Conservation (phyloP, 2,329 filamentous ascomycete species). For the Rhinocladiella mackenziei region DNA sequence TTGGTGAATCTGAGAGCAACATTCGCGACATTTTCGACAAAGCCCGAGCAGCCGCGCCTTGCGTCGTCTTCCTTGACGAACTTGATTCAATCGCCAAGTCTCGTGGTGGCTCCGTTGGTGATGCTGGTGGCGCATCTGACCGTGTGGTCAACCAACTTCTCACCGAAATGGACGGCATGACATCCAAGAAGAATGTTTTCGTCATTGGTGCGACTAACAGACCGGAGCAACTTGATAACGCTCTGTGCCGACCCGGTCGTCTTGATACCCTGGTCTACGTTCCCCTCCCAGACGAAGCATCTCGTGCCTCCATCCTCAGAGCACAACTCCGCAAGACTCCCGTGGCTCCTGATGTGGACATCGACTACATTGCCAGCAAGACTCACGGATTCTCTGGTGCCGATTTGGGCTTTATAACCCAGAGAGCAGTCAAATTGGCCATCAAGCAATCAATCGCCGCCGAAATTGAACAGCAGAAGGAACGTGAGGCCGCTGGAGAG, state of each 20-base stretch:
- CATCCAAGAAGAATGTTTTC: conserved; percentile 99
- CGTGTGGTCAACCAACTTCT: conserved; percentile 99
- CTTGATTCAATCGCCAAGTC: conserved; percentile 99
- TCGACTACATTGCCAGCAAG: conserved; percentile 89
- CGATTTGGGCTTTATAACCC: conserved; percentile 97
- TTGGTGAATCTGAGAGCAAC: conserved; percentile 99
- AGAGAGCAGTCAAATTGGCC: conserved; percentile 97
- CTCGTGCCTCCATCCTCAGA: conserved; percentile 83
- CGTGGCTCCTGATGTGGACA: conserved; percentile 78
- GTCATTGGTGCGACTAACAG: conserved; percentile 98
- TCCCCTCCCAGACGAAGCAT: conserved; percentile 86
- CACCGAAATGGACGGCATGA: conserved; percentile 99
- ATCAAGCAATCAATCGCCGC: conserved; percentile 92
- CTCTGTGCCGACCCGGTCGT: conserved; percentile 96
- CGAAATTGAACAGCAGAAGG: conserved; percentile 88
- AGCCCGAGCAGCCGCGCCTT: conserved; percentile 94
- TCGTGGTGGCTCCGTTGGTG: conserved; percentile 91
- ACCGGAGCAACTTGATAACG: conserved; percentile 97
- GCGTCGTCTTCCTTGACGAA: conserved; percentile 98
- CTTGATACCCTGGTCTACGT: conserved; percentile 98
- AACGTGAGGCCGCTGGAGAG: conserved; percentile 78
- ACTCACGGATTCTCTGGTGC: conserved; percentile 99
- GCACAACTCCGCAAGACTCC: conserved; percentile 98
- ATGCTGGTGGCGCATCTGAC: conserved; percentile 96
- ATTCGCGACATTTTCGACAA: conserved; percentile 99